Evolutionary conservation across 2,329 filamentous ascomycete genomes (phyloP), one percentile per base, ranked within the genome.

Genomic region (Pleomassaria siparia): DNA sequence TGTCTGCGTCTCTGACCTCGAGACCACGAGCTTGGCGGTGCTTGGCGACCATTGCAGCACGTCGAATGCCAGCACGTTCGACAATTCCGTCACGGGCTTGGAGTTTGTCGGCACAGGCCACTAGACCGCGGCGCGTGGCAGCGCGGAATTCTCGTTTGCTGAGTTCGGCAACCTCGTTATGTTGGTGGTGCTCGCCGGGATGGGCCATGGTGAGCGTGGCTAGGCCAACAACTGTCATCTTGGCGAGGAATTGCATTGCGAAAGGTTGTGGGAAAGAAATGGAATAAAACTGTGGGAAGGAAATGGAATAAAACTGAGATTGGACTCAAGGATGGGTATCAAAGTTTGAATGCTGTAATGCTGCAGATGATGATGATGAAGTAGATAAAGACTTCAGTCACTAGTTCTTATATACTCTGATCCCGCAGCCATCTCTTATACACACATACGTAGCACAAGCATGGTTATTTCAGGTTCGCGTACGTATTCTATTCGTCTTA

Each of bases 51-150:
- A 29, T n/a, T 10, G 29, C 42, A 8, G 42, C 30, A 11, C 42
- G 42, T 5, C 42, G 42, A 21, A 20, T 21, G 4, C 30, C 42
- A 7, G 42, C 42, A 15, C 42, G 42, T 16, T 44, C 42, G 16
- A 44, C 33, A 20, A 44, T 29, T n/a, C 42, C 42, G 21, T 32
- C 42, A 13, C 42, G 42, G 15, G 42, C 42, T 15, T 44, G 42
- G 3, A 44, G 42, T 32, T 44, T 44, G 13, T 37, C 30, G 13
- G 42, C 42, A 22, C 42, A 44, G n/a, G 42, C 42, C 4, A 32
- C 42, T 4, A 44, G 32, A 21, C 42, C 42, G 15, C 42, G 42
- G 8, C 42, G 29, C 2, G 42, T 32, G 33, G 33, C 15, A 6
- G 18, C 22, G 16, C 28, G 33, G 32, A 37, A 44, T n/a, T 24